Evolutionary conservation across 2,329 filamentous ascomycete genomes (phyloP).

Genomic region (Parascedosporium putredinis): DNA sequence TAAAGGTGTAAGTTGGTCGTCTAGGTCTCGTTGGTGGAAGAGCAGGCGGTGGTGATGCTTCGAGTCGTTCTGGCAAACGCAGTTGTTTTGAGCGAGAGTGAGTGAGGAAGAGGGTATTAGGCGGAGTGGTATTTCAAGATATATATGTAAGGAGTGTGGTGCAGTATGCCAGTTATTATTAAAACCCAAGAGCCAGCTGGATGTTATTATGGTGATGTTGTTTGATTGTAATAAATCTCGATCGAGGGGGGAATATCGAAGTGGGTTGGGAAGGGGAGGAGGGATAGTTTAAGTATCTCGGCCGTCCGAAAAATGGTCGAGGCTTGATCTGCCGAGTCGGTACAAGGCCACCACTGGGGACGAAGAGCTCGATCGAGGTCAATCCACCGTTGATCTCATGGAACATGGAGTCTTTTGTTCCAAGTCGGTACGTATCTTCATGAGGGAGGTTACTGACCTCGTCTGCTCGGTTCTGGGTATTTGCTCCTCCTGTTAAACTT

Average conservation of each 20-base stretch:
- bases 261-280: slow-evolving; percentile 3
- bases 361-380: background rate
- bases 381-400: slow-evolving; percentile 9
- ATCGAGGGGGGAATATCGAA: background rate
- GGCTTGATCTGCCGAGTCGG: slow-evolving; percentile 6
- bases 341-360: slow-evolving; percentile 5
- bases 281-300: slow-evolving; percentile 7
- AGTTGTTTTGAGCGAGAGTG: background rate
- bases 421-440: background rate
- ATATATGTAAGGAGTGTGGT: slow-evolving; percentile 2
- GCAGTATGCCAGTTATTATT: slow-evolving; percentile 5
- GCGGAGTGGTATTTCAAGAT: slow-evolving; percentile 3
- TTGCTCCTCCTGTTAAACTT: background rate
- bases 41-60: background rate
- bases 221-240: background rate
- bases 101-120: background rate
- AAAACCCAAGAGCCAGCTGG: slow-evolving; percentile 9
- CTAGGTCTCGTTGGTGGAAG: background rate
- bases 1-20: too few relatives aligned
- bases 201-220: slow-evolving; percentile 5
- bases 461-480: background rate
- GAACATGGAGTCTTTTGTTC: background rate
- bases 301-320: slow-evolving; percentile 1
- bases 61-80: background rate
- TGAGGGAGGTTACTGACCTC: background rate